A percentile compares a stretch with the other conserved stretches of the same genome.
Conservation (phyloP, 192 early-diverging fungal species). For the Allomyces arbusculus region DNA sequence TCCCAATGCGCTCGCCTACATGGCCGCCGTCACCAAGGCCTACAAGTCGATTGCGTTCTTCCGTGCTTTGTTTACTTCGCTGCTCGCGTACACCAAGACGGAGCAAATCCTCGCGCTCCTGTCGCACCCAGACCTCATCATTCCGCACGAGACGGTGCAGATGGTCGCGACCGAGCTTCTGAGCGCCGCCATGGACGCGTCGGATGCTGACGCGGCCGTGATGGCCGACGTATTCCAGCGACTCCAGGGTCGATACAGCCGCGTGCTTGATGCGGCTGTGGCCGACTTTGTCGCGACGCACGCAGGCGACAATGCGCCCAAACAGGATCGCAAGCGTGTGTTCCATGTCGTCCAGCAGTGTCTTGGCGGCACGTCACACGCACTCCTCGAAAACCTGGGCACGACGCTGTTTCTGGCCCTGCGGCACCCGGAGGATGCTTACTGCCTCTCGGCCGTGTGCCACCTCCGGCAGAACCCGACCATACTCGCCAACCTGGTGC, state of each 20-base stretch:
- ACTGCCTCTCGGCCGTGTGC: neutral
- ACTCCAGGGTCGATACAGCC: slow-evolving; percentile 8
- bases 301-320: neutral
- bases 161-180: slow-evolving; percentile 17
- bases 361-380: neutral
- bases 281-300: neutral
- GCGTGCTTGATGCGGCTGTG: neutral
- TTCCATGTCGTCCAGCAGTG: neutral
- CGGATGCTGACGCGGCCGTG: slow-evolving; percentile 5
- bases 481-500: neutral
- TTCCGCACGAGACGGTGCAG: slow-evolving; percentile 1
- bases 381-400: neutral
- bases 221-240: slow-evolving; percentile 9
- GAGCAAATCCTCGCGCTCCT: neutral
- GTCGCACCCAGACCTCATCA: neutral
- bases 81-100: neutral
- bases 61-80: neutral
- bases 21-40: slow-evolving; percentile 6
- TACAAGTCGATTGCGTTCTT: neutral
- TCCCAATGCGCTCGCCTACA: slow-evolving; percentile 8
- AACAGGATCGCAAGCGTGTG: neutral
- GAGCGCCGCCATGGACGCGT: slow-evolving; percentile 10
- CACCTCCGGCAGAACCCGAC: neutral
- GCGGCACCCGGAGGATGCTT: neutral
- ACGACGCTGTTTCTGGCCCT: neutral